These are phyloP conservation scores for Talaromyces liani DNA, from an alignment of 495 filamentous ascomycete species.

Conservation along the genomic window DNA sequence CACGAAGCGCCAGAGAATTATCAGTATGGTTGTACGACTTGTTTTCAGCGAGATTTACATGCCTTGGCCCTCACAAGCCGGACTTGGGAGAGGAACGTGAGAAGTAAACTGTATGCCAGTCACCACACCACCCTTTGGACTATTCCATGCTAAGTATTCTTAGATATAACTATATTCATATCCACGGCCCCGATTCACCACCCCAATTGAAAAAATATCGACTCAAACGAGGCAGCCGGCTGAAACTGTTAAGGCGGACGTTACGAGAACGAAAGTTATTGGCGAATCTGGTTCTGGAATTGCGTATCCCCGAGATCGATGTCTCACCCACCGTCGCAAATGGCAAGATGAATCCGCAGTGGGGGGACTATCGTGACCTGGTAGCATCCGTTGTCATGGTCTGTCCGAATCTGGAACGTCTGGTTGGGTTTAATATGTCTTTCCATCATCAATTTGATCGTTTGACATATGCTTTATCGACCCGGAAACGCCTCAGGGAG, in stretches of 20 bases:
- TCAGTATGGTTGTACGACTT: constrained; percentile 56
- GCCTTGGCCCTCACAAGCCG: constrained; percentile 58
- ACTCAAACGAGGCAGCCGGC: constrained; percentile 56
- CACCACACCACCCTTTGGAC: background rate
- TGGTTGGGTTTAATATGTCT: constrained; percentile 61
- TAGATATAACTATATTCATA: constrained; percentile 63
- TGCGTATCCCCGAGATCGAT: constrained; percentile 61
- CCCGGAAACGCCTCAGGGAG: constrained; percentile 63
- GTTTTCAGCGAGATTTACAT: constrained; percentile 70
- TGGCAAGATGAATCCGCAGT: constrained; percentile 35
- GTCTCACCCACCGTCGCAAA: constrained; percentile 36
- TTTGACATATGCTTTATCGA: constrained; percentile 71
- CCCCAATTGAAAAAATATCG: constrained; percentile 59
- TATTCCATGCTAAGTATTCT: constrained; percentile 10
- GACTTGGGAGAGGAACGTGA: constrained; percentile 60
- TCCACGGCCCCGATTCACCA: constrained; percentile 61
- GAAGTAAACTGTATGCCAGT: constrained; percentile 52
- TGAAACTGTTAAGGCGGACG: constrained; percentile 71
- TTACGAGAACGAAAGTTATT: constrained; percentile 61
- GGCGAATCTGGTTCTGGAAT: constrained; percentile 63
- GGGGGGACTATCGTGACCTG: constrained; percentile 59
- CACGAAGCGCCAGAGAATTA: constrained; percentile 31
- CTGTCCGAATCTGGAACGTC: constrained; percentile 74
- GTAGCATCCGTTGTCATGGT: constrained; percentile 78
- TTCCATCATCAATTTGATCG: constrained; percentile 70